These are phyloP conservation scores for Alternaria sp. DNA, from an alignment of 2,329 filamentous ascomycete genomes.

Conservation along the genomic window DNA sequence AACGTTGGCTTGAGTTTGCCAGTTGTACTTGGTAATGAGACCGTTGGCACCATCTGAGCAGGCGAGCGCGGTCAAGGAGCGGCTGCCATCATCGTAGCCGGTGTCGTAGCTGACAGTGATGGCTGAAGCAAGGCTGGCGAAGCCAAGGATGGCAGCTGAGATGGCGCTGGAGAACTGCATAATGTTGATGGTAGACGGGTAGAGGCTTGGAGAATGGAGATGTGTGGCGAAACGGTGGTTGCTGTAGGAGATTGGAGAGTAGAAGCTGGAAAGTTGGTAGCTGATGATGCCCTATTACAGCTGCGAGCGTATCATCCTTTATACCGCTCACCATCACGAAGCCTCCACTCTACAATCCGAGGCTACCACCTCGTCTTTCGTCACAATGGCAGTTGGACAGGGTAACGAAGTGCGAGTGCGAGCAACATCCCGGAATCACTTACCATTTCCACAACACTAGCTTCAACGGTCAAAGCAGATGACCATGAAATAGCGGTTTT, in stretches of 20 bases:
- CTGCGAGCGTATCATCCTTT: conserved; percentile 30
- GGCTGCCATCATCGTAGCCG: conserved; percentile 69
- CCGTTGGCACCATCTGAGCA: conserved; percentile 76
- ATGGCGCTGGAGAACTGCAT: conserved; percentile 46
- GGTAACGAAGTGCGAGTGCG: conserved; percentile 32
- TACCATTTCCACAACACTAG: conserved; percentile 29
- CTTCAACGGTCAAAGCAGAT: conserved; percentile 35
- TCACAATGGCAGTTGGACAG: conserved; percentile 28
- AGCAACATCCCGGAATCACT: conserved; percentile 32
- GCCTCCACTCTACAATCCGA: conserved; percentile 21
- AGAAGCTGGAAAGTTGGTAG: conserved; percentile 8
- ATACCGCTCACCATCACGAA: conserved; percentile 29
- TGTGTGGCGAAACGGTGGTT: conserved; percentile 2
- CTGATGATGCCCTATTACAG: conserved; percentile 25
- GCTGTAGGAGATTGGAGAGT: conserved; percentile 5
- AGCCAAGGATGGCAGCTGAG: conserved; percentile 34
- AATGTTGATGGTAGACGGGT: conserved; percentile 21
- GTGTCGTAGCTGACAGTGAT: conserved; percentile 72
- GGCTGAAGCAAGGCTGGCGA: conserved; percentile 44
- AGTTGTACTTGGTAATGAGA: conserved; percentile 68
- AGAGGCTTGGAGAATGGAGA: background rate
- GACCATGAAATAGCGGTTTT: conserved; percentile 33
- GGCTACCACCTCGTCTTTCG: conserved; percentile 27
- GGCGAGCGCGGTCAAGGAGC: conserved; percentile 65
- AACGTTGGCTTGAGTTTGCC: conserved; percentile 58